These are phyloP conservation scores for Choanephora cucurbitarum DNA, from an alignment of 371 early-diverging fungal genomes.

Conservation along the genomic window DNA sequence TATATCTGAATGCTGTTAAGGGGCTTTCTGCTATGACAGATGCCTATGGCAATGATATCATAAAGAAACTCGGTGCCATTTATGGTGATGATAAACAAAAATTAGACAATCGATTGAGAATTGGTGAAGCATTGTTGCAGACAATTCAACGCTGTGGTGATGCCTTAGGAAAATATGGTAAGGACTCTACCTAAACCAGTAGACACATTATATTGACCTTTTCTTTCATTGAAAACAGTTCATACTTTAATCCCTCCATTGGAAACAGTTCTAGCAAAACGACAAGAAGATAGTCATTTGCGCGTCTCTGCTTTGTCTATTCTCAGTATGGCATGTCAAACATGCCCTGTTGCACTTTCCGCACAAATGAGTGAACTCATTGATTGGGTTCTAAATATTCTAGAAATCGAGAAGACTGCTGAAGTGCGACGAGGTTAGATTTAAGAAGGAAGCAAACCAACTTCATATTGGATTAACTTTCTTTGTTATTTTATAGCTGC, in stretches of 20 bases:
- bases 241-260: constrained; percentile 66
- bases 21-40: constrained; percentile 83
- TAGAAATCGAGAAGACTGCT: constrained; percentile 60
- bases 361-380: constrained; percentile 65
- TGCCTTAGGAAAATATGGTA: constrained; percentile 77
- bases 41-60: constrained; percentile 68
- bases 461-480: background rate
- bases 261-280: constrained; percentile 59
- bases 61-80: constrained; percentile 63
- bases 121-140: constrained; percentile 89
- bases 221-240: constrained; percentile 33
- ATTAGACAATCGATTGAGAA: constrained; percentile 76
- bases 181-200: background rate
- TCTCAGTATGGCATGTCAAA: constrained; percentile 73
- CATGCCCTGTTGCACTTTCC: constrained; percentile 69
- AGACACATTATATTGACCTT: background rate
- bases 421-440: constrained; percentile 55
- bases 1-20: constrained; percentile 88
- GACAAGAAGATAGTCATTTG: constrained; percentile 40
- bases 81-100: constrained; percentile 60
- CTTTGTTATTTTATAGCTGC: constrained; percentile 45
- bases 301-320: constrained; percentile 74
- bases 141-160: constrained; percentile 81
- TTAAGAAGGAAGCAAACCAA: too few relatives aligned
- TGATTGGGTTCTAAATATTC: constrained; percentile 61